Base-by-base conservation (phyloP, 176 grass and related monocot genomes). In the Neostapfia colusana region DNA sequence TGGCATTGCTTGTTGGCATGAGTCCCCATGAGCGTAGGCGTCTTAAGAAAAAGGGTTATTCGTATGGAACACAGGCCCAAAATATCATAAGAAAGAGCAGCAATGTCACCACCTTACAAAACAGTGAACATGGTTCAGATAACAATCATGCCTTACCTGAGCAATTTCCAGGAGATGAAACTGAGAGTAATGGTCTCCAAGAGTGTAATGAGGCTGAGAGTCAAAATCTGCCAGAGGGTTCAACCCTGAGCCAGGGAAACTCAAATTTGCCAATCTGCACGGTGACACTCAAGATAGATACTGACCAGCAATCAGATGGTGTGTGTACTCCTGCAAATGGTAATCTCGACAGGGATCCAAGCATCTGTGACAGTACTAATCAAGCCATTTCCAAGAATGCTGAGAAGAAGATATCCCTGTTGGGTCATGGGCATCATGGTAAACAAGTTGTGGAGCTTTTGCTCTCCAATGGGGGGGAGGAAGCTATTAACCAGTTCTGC, bases 371-470 rank as follows among this genome's bases (percentile, higher is more conserved):
- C 46, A 76, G 35, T 88, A 84, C 83, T 80, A 65, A 61, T 11
- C 41, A 85, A 65, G 45, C 61, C 10, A 71, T 73, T 71, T 71
- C 83, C 39, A 82, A 59, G 35, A 74, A 85, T 40, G 64, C 34
- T 82, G 81, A 85, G 28, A 92, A 89, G 80, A 93, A 89, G 65
- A 58, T 89, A 11, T 89, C 89, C 55, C 64, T 98, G 56, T 82
- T 98, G 60, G 95, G 95, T 35, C 91, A 98, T 43, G 91, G 95
- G 18, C 91, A 83, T 37, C 91, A 98, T 12, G 91, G 95, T 50
- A 94, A 92, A 90, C 88, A 93, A 84, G 85, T 98, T 24, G 89
- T 94, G 65, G 91, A 92, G 50, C 72, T 91, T 78, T 82, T 98
- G 74, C 76, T 94, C 34, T 34, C 57, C 42, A 90, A 77, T 0